These are phyloP conservation scores for Cubamyces sp. DNA, from an alignment of 768 basidiomycete genomes.

Conservation along the genomic window DNA sequence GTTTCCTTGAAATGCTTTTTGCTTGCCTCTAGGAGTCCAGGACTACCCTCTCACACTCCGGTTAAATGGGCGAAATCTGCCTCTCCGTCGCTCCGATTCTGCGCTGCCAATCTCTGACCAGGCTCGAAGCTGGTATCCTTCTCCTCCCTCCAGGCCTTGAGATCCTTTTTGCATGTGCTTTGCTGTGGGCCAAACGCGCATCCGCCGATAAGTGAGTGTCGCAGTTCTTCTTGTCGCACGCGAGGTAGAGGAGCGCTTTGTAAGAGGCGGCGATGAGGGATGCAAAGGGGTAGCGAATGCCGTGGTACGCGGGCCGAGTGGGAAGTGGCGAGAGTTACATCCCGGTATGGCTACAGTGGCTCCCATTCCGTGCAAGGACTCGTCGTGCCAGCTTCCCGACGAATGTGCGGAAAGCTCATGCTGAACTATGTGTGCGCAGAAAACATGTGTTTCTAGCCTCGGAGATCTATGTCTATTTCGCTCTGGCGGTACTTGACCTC, in stretches of 20 bases:
- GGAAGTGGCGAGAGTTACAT: too few species aligned
- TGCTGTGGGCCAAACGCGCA: slow-evolving; percentile 44
- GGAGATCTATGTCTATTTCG: slow-evolving; percentile 65
- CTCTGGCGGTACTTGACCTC: slow-evolving; percentile 62
- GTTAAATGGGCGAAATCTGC: slow-evolving; percentile 60
- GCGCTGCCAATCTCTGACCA: slow-evolving; percentile 63
- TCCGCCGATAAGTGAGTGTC: slow-evolving; percentile 30
- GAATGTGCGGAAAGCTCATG: too few species aligned
- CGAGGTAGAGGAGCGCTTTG: too few species aligned
- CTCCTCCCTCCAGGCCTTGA: slow-evolving; percentile 69
- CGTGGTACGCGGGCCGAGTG: too few species aligned
- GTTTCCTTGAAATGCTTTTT: slow-evolving; percentile 29
- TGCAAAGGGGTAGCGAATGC: too few species aligned
- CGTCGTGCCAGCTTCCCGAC: too few species aligned
- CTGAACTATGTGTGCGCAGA: slow-evolving; percentile 36
- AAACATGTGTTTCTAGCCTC: slow-evolving; percentile 60
- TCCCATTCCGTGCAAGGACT: too few species aligned
- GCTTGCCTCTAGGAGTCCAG: slow-evolving; percentile 26
- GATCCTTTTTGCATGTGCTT: slow-evolving; percentile 60
- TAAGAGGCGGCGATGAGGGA: too few species aligned
- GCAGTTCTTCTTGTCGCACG: background rate
- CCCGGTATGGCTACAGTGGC: too few species aligned
- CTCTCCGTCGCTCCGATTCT: slow-evolving; percentile 72
- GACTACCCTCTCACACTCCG: slow-evolving; percentile 23
- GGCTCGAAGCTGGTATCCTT: slow-evolving; percentile 50